These are phyloP conservation scores for Zasmidium citrigriseum DNA, from an alignment of 2,329 filamentous ascomycete species.

Conservation along the genomic window DNA sequence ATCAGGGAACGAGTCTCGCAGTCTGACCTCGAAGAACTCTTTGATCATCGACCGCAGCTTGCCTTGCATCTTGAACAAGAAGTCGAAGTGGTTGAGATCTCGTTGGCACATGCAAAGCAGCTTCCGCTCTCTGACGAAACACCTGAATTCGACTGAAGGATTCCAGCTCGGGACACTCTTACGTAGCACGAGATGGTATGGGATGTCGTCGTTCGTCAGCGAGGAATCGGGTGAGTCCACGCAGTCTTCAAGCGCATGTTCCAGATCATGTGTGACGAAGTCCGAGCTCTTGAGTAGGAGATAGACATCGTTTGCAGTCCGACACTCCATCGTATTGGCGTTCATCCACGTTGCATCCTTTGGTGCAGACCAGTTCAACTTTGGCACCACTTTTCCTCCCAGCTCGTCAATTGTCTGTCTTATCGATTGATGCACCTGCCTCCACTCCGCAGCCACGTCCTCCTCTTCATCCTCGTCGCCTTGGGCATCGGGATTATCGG, in stretches of 20 bases:
- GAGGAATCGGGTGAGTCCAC: constrained; percentile 37
- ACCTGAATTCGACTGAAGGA: constrained; percentile 89
- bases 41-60: constrained; percentile 69
- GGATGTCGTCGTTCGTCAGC: constrained; percentile 49
- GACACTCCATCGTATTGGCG: constrained; percentile 88
- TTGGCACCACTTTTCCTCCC: constrained; percentile 83
- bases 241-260: constrained; percentile 86
- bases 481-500: constrained; percentile 36
- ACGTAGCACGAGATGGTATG: constrained; percentile 79
- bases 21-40: constrained; percentile 72
- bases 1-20: constrained; percentile 80
- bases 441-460: constrained; percentile 63
- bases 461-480: constrained; percentile 57
- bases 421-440: constrained; percentile 75
- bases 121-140: constrained; percentile 82
- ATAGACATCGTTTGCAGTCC: constrained; percentile 86
- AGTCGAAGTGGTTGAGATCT: constrained; percentile 87
- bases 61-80: constrained; percentile 68
- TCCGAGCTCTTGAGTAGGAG: constrained; percentile 91
- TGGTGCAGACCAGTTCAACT: constrained; percentile 95
- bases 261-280: constrained; percentile 90
- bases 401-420: constrained; percentile 76
- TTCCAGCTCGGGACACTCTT: constrained; percentile 81
- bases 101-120: constrained; percentile 85
- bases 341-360: constrained; percentile 95